Conservation (phyloP, 345 rosid species). For the Brassica juncea region DNA sequence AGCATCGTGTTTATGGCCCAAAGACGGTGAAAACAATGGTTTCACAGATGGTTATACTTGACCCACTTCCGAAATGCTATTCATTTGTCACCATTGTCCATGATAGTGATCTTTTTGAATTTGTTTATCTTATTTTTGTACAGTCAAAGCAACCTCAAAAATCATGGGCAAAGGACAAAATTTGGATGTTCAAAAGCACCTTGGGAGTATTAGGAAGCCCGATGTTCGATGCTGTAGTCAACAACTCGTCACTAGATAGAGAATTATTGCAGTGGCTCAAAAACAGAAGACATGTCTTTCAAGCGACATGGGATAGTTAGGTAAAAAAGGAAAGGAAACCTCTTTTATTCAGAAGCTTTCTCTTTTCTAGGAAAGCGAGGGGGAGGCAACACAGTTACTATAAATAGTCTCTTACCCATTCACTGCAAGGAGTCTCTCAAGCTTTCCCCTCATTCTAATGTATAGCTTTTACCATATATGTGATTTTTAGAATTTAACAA, state of each 20-base stretch:
- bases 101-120: not conserved
- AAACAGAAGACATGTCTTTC: constrained; percentile 68
- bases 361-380: constrained; percentile 26
- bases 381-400: constrained; percentile 18
- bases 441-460: constrained; percentile 35
- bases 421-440: constrained; percentile 5
- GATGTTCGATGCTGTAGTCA: constrained; percentile 79
- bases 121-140: not conserved
- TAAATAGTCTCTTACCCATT: constrained; percentile 20
- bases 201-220: constrained; percentile 83
- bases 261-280: constrained; percentile 91
- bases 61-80: constrained; percentile 1
- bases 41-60: constrained; percentile 66
- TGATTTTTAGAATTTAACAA: constrained; percentile 26
- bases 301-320: constrained; percentile 78
- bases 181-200: constrained; percentile 75
- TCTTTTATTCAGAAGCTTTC: constrained; percentile 24
- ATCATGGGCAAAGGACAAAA: constrained; percentile 93
- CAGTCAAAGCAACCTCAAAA: constrained; percentile 89
- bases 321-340: not conserved
- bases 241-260: constrained; percentile 57
- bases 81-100: constrained; percentile 9
- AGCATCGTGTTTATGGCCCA: constrained; percentile 84
- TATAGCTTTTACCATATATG: constrained; percentile 36
- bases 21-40: constrained; percentile 68